Conservation (phyloP, 2,329 filamentous ascomycete genomes). For the Hypoxylon sp. region DNA sequence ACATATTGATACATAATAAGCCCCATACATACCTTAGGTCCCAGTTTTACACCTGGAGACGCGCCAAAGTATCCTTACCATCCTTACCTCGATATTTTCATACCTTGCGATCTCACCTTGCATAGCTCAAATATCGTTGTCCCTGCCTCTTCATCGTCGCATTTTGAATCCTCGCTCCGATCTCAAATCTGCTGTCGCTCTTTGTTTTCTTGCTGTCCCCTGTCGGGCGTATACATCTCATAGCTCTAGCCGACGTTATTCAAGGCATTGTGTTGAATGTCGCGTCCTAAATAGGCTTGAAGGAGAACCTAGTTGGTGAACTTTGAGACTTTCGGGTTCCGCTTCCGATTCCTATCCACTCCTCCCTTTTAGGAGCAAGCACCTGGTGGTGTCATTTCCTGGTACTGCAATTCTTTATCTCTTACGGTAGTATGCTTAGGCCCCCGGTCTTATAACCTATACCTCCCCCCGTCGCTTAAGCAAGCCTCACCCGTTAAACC, state of each 20-base stretch:
- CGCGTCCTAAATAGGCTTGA: conserved; percentile 52
- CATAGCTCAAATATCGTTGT: conserved; percentile 54
- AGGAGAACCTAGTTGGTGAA: conserved; percentile 56
- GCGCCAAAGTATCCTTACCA: conserved; percentile 50
- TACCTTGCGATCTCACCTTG: conserved; percentile 52
- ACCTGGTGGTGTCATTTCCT: conserved; percentile 53
- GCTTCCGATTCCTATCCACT: conserved; percentile 56
- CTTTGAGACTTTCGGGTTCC: conserved; percentile 57
- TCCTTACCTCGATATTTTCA: conserved; percentile 52
- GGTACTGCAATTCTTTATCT: conserved; percentile 54
- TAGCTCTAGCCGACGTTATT: conserved; percentile 36
- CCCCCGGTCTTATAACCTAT: conserved; percentile 53
- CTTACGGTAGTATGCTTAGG: conserved; percentile 50
- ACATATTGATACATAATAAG: conserved; percentile 48
- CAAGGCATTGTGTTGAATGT: conserved; percentile 43
- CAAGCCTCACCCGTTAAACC: conserved; percentile 55
- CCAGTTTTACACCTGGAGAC: conserved; percentile 45
- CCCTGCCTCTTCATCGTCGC: conserved; percentile 53
- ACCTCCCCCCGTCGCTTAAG: conserved; percentile 52
- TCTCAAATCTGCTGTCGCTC: conserved; percentile 51
- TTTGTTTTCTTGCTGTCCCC: conserved; percentile 48
- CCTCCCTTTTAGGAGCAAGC: conserved; percentile 52
- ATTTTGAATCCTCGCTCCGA: conserved; percentile 52
- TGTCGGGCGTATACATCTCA: conserved; percentile 45
- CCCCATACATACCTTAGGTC: conserved; percentile 47